Conservation (phyloP, 2,329 filamentous ascomycete genomes). For the Malbranchea zuffiana region DNA sequence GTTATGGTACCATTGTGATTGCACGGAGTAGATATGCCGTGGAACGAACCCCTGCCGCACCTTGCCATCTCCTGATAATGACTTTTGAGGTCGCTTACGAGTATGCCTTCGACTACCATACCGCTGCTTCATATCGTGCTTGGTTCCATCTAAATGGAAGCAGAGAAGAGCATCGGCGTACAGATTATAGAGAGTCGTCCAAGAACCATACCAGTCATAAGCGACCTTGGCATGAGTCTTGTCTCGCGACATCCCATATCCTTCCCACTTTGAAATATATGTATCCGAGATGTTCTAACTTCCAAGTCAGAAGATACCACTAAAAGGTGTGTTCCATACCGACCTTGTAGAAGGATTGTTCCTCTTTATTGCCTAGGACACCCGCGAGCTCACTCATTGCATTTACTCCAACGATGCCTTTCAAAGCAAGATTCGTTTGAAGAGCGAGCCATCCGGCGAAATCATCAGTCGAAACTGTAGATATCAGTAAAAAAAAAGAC, state of each 20-base stretch:
- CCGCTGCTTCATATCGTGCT: conserved; percentile 14
- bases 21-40: conserved; percentile 62
- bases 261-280: conserved; percentile 64
- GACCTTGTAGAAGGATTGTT: conserved; percentile 48
- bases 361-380: conserved; percentile 46
- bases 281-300: conserved; percentile 46
- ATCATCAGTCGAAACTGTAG: conserved; percentile 63
- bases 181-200: conserved; percentile 77
- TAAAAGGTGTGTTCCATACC: conserved; percentile 12
- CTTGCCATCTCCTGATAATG: too few relatives aligned
- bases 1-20: conserved; percentile 68
- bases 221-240: conserved; percentile 64
- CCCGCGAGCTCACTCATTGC: conserved; percentile 63
- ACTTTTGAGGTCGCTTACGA: conserved; percentile 4
- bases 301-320: not conserved
- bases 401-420: conserved; percentile 71
- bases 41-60: conserved; percentile 54
- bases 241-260: conserved; percentile 57
- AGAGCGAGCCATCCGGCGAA: conserved; percentile 69
- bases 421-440: conserved; percentile 72
- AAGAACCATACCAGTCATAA: conserved; percentile 70
- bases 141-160: conserved; percentile 54
- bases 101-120: conserved; percentile 13
- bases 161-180: conserved; percentile 72
- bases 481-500: not conserved